Percentiles rank a stretch among this genome's conserved stretches.
Conservation (phyloP, 306 rosid species). For the Quercus alba region DNA sequence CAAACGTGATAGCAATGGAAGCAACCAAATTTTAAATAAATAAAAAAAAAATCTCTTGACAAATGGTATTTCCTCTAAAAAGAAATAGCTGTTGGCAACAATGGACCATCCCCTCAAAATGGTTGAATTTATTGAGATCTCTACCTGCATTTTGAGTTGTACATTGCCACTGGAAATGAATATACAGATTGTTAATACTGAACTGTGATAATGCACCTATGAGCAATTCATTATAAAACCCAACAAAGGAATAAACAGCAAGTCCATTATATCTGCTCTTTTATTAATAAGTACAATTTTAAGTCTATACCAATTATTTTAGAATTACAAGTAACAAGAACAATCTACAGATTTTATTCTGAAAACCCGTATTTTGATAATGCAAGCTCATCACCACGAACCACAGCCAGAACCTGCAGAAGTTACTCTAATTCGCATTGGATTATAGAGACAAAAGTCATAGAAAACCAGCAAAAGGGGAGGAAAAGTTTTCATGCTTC, state of each 20-base stretch:
- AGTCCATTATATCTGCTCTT: not conserved
- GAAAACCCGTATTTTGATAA: not conserved
- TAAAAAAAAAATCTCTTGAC: too few species aligned
- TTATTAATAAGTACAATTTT: not conserved
- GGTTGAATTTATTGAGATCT: too few species aligned
- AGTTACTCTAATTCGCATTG: not conserved
- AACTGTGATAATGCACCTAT: too few species aligned
- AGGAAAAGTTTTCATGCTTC: not conserved
- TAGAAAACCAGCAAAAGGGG: not conserved
- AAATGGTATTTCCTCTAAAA: too few species aligned
- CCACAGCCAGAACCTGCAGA: constrained; percentile 26
- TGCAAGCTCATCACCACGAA: constrained; percentile 24
- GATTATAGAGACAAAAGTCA: not conserved
- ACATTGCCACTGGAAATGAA: too few species aligned
- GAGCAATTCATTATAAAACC: too few species aligned
- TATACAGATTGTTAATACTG: too few species aligned
- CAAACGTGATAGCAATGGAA: too few species aligned
- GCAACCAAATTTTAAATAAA: too few species aligned
- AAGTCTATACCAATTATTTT: not conserved
- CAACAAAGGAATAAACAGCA: not conserved
- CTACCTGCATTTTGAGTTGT: too few species aligned
- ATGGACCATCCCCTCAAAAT: too few species aligned
- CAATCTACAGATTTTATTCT: not conserved
- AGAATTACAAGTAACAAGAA: not conserved
- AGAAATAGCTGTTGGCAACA: too few species aligned